Evolutionary conservation across 192 early-diverging fungal genomes (phyloP).

Genomic region (Backusella australiensis): DNA sequence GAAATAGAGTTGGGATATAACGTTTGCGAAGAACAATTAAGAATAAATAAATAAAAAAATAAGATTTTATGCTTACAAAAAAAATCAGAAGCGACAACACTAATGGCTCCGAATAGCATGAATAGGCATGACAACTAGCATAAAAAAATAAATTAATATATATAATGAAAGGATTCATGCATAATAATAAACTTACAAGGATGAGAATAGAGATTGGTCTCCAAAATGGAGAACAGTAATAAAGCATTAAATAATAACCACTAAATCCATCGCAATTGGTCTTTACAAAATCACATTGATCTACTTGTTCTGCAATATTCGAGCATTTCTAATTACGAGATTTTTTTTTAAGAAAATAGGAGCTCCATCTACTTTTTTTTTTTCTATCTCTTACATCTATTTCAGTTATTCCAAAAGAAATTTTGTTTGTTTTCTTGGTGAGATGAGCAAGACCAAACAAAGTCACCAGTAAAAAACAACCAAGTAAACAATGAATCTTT

Average conservation of each 20-base stretch:
- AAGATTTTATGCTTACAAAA: conserved; percentile 49
- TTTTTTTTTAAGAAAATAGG: neutral
- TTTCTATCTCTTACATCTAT: neutral
- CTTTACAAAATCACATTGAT: conserved; percentile 59
- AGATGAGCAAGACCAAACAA: neutral
- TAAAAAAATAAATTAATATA: conserved; percentile 12
- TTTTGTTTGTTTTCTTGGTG: neutral
- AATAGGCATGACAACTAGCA: conserved; percentile 50
- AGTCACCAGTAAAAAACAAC: neutral
- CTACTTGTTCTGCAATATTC: conserved; percentile 17
- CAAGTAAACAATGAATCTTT: conserved; percentile 6
- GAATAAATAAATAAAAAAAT: neutral
- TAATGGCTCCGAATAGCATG: conserved; percentile 63
- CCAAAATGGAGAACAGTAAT: conserved; percentile 45
- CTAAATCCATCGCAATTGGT: conserved; percentile 60
- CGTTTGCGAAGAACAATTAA: neutral
- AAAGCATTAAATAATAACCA: conserved; percentile 50
- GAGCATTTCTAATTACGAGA: neutral
- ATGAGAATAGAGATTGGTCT: conserved; percentile 32
- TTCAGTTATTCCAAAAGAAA: neutral
- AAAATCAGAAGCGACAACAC: conserved; percentile 77
- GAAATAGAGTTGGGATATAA: neutral
- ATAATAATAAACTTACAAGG: conserved; percentile 37
- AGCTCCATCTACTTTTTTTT: neutral
- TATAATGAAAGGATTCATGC: neutral